Evolutionary conservation across 2,329 filamentous ascomycete genomes (phyloP), one percentile per base, ranked within the genome.

Genomic region (Diaporthe vexans): DNA sequence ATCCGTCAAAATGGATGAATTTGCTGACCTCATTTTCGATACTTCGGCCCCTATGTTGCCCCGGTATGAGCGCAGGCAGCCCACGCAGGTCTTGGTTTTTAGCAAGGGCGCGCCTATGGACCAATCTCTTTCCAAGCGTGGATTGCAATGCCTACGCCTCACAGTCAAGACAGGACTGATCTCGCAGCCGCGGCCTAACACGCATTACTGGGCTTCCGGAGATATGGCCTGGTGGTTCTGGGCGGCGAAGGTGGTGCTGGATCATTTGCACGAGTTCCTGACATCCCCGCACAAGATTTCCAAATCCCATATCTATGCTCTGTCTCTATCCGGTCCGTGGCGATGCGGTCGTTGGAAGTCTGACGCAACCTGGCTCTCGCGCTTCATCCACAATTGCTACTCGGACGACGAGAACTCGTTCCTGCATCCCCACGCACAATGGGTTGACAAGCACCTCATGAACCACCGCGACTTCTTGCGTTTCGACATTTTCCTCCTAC

Each of bases 171-270:
- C 37, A 11, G 33, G 29, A 11, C 56, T 71, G 1, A 19, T 35
- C 26, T 8, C 10, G 24, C 29, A 24, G 11, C 15, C n/a, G n/a
- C 9, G 11, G 1, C 35, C n/a, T 1, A n/a, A n/a, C 11, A 57
- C 51, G 35, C 51, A 69, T n/a, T 69, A 69, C 51, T 69, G 65
- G 65, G n/a, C 19, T 37, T 56, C 51, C 65, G 4, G 35, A 13
- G 65, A 69, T 10, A 69, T 69, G 65, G 35, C 21, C 13, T 57
- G 65, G 65, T 69, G 51, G 51, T 69, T 33, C 35, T 69, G 35
- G 35, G 51, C 35, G 21, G 65, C 51, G 19, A 69, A n/a, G 65
- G 51, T n/a, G 29, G 65, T 69, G 33, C 11, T 69, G 15, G 10
- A 33, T 5, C 51, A 69, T 17, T 6, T 57, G 8, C 48, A 69